phyloP scores from a whole-genome alignment of 108 stramenopile species.

The Cyclotella sp. region DNA sequence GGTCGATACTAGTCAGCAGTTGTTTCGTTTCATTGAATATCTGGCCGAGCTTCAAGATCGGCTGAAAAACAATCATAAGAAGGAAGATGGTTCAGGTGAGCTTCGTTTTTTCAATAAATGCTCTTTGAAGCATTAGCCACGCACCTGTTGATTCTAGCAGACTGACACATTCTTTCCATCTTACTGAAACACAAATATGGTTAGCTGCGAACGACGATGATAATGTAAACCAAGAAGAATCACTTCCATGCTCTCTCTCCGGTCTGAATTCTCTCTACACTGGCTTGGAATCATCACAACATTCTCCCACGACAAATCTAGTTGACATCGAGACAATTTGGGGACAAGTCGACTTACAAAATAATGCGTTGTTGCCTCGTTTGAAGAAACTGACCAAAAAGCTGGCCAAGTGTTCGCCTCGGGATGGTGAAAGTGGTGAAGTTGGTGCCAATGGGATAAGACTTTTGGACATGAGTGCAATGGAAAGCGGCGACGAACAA shows the following conservation, averaged over 20 bases:
- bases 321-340: constrained; percentile 88
- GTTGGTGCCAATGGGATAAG: constrained; percentile 35
- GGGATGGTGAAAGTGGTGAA: constrained; percentile 24
- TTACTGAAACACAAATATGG: no score
- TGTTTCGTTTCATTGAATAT: constrained; percentile 9
- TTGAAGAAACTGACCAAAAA: constrained; percentile 65
- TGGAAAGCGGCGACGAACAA: constrained; percentile 13
- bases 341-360: constrained; percentile 93
- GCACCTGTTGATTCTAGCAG: background rate
- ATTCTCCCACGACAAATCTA: background rate
- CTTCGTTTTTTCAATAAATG: background rate
- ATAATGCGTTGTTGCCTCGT: constrained; percentile 67
- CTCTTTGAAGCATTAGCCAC: background rate
- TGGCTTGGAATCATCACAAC: background rate
- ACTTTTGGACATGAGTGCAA: constrained; percentile 45
- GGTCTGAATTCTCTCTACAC: background rate
- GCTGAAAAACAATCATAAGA: background rate
- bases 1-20: constrained; percentile 1
- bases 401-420: constrained; percentile 47
- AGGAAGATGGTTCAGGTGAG: background rate
- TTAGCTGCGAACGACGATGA: background rate
- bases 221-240: background rate
- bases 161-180: background rate
- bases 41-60: constrained; percentile 10
- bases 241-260: constrained; percentile 13